These are phyloP conservation scores for Botrytis paeoniae DNA, from an alignment of 2,329 filamentous ascomycete species.

Conservation along the genomic window DNA sequence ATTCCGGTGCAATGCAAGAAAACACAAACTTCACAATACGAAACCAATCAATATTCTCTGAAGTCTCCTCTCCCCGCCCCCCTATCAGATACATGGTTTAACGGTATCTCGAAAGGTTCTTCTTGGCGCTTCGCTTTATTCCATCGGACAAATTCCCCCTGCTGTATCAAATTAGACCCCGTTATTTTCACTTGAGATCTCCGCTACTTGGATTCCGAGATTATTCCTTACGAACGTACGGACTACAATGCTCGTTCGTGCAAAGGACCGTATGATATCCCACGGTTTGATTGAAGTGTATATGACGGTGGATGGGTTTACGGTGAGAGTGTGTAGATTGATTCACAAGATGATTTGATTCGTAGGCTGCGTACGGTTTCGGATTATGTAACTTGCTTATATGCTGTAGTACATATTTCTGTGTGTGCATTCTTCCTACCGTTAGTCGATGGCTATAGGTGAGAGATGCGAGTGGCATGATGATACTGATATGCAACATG, in stretches of 20 bases:
- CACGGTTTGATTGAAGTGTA: neutral
- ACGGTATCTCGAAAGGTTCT: neutral
- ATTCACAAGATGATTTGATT: neutral
- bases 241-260: neutral
- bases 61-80: neutral
- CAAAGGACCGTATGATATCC: no score
- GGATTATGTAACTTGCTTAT: neutral
- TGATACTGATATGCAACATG: neutral
- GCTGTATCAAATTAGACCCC: neutral
- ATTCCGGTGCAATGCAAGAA: constrained; percentile 3
- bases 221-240: neutral
- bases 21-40: neutral
- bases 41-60: neutral
- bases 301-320: neutral
- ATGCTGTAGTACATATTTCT: neutral
- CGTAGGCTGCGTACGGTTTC: neutral
- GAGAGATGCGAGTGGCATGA: neutral
- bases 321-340: neutral
- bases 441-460: neutral
- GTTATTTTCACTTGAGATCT: neutral
- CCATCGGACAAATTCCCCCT: constrained; percentile 5
- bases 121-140: constrained; percentile 4
- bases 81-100: neutral
- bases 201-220: neutral
- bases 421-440: neutral